Evolutionary conservation across 2,329 filamentous ascomycete species (phyloP), one percentile per base, ranked within the genome.

Genomic region (Diaporthe longicolla): DNA sequence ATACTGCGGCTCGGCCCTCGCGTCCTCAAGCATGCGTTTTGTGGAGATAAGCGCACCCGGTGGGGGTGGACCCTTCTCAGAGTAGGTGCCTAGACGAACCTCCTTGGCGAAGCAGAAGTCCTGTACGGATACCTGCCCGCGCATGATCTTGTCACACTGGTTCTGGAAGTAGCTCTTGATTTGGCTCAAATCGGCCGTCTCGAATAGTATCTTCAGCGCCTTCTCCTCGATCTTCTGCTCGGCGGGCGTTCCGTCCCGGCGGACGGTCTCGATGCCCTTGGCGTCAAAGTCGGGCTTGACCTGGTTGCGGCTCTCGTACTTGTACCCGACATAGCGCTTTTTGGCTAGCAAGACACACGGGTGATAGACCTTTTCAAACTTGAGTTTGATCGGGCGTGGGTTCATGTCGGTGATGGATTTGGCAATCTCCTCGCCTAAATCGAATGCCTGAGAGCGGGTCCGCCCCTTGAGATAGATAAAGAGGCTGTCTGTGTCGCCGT

Each of bases 301-400:
- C 80, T 99, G 97, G 21, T 89, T 87, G 50, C 89, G 90, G 77
- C 88, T 90, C 81, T 99, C 97, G 84, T 97, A 99, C 82, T 98
- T 98, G 87, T 98, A 98, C 8, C 97, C 97, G 5, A 98, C 97
- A 79, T 99, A 99, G 72, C 97, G 93, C 81, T 99, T 99, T 85
- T 99, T 99, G 24, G 97, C 95, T 0, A 99, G 89, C 6, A 99
- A 88, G 0, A 98, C 92, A 81, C 96, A 98, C 0, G 97, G 97
- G 76, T 97, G 94, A 82, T 99, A 99, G 1, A 99, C 96, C 79
- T 99, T 99, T 82, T 99, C 97, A 78, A 99, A 98, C 81, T 98
- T 98, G 76, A 99, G 92, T 83, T 98, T 98, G 77, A 99, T 87
- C 0, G 97, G 97, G 1, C 93, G 90, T 2, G 97, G 97, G 79